Conservation (phyloP, 1,284 basidiomycete genomes). For the Leccinum insolens region DNA sequence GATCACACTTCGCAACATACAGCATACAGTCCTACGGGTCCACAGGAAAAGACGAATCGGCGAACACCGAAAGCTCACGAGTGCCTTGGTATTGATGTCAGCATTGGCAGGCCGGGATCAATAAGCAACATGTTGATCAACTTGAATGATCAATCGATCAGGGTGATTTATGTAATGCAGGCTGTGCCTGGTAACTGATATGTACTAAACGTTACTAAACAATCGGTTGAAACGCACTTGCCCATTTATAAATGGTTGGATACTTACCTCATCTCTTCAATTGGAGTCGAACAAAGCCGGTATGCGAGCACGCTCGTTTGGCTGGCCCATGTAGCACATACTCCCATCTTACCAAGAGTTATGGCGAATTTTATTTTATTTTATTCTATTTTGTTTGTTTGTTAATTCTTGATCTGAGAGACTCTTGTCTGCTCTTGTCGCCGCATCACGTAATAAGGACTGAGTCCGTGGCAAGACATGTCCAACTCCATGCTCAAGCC, state of each 20-base stretch:
- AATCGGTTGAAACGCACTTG: background rate
- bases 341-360: background rate
- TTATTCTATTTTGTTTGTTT: background rate
- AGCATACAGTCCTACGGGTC: background rate
- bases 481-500: background rate
- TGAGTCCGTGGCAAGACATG: too few relatives aligned
- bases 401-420: background rate
- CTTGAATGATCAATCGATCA: background rate
- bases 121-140: background rate
- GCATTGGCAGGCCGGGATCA: background rate
- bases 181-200: background rate
- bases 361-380: background rate
- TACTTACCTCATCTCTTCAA: background rate
- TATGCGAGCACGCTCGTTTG: background rate
- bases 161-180: background rate
- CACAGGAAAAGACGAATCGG: background rate
- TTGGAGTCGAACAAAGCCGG: background rate
- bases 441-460: background rate
- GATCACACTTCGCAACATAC: background rate
- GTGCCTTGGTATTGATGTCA: background rate
- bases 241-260: background rate
- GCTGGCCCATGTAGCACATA: background rate
- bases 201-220: too few relatives aligned
- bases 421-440: background rate
- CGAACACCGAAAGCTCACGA: background rate